These are phyloP conservation scores for Parachaetomium inaequale DNA, from an alignment of 495 filamentous ascomycete species.

Conservation along the genomic window DNA sequence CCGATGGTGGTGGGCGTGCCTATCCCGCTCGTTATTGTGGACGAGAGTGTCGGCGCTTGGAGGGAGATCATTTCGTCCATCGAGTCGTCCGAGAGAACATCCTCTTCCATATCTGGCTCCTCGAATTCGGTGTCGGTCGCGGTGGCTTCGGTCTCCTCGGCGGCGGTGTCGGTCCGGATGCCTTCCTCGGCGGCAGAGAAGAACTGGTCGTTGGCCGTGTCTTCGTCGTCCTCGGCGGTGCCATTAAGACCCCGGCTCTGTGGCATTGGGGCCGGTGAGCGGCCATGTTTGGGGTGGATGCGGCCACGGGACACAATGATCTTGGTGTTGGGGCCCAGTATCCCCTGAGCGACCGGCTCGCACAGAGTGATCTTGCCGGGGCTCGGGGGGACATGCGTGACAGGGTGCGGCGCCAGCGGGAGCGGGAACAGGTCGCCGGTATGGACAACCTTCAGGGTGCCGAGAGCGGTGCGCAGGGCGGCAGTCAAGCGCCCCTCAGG, in stretches of 20 bases:
- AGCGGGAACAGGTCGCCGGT: constrained; percentile 79
- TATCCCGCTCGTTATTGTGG: constrained; percentile 61
- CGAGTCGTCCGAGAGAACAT: constrained; percentile 70
- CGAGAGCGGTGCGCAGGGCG: constrained; percentile 73
- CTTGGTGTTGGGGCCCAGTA: constrained; percentile 64
- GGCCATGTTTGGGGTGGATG: constrained; percentile 44
- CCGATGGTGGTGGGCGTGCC: constrained; percentile 68
- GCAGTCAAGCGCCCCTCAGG: constrained; percentile 65
- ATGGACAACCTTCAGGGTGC: constrained; percentile 70
- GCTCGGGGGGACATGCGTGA: constrained; percentile 80
- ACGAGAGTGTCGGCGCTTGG: constrained; percentile 68
- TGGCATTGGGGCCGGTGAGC: constrained; percentile 34
- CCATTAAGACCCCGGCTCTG: constrained; percentile 51
- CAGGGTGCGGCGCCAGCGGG: constrained; percentile 78
- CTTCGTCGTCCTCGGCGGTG: constrained; percentile 63
- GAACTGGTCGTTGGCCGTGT: constrained; percentile 83
- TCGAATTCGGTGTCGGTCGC: constrained; percentile 56
- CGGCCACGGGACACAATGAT: constrained; percentile 63
- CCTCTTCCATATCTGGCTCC: constrained; percentile 54
- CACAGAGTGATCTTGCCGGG: constrained; percentile 74
- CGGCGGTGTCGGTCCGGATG: constrained; percentile 39
- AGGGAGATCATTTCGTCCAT: constrained; percentile 82
- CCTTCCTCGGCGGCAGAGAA: constrained; percentile 82
- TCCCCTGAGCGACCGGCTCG: constrained; percentile 78
- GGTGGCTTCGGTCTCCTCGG: constrained; percentile 42